Evolutionary conservation across 768 basidiomycete species (phyloP), one percentile per base, ranked within the genome.

Genomic region (Lactifluus hygrophoroides): DNA sequence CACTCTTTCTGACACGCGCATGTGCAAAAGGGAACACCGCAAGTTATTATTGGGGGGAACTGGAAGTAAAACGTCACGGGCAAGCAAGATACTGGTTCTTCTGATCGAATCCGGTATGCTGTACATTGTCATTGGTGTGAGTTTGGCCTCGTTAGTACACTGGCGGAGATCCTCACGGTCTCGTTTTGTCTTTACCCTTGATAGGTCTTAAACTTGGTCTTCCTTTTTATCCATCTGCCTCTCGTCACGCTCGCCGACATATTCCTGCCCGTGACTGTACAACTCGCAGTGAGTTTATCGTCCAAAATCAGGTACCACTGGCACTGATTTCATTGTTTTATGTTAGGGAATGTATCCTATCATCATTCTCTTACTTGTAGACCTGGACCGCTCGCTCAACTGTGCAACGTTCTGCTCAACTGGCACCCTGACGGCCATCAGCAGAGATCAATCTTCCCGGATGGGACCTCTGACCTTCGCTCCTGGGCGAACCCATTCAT

Each of bases 331-430:
- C 37, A 13, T 21, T 16, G 27, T 23, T 30, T 32, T 34, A 8
- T 6, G 23, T 5, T 37, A 57, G 49, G 40, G 56, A 32, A 58
- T 58, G 19, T 52, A 58, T 30, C 57, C 51, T 8, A 46, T 53
- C n/a, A n/a, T 40, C 51, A 25, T 47, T 9, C 35, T 58, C 21
- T 4, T 57, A 19, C 27, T 57, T 14, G 42, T 37, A 1, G 42
- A n/a, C n/a, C n/a, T n/a, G n/a, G n/a, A 19, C 10, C 38, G 7
- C 30, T 43, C 55, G 2, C 13, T 50, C 23, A 16, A 44, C 5
- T 3, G 27, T n/a, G 34, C 37, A 6, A 3, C 43, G 19, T 35
- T 16, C 30, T 9, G 11, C 25, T n/a, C n/a, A n/a, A 11, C 35
- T 32, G 32, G 32, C 32, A 5, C 32, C 32, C 5, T 10, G 32